A percentile compares a stretch with the other conserved stretches of the same genome.
These are phyloP conservation scores for Erodium maritimum DNA, from an alignment of 345 rosid species.

Conservation along the genomic window DNA sequence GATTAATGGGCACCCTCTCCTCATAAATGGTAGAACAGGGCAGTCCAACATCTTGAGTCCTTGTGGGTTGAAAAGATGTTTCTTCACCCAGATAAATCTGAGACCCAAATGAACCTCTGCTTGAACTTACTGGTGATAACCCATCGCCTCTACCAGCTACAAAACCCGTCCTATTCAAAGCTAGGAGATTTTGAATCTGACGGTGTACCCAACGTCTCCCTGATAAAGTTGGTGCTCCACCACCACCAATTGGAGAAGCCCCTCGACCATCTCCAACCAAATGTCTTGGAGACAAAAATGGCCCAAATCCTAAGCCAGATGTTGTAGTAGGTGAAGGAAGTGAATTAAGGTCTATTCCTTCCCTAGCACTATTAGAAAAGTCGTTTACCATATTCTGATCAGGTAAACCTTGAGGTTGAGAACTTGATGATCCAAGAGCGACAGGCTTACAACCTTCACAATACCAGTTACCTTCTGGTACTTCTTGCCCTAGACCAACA, in stretches of 20 bases:
- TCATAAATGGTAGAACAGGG: slow-evolving; percentile 21
- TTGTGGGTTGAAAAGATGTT: slow-evolving; percentile 25
- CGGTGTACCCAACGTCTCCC: slow-evolving; percentile 79
- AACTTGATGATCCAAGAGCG: slow-evolving; percentile 64
- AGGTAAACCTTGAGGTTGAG: slow-evolving; percentile 39
- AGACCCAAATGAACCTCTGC: slow-evolving; percentile 24
- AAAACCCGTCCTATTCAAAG: slow-evolving; percentile 33
- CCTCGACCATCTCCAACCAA: slow-evolving; percentile 34
- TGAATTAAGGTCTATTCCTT: slow-evolving; percentile 33
- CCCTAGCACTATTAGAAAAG: slow-evolving; percentile 36
- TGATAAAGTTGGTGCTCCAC: slow-evolving; percentile 66
- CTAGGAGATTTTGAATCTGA: slow-evolving; percentile 61
- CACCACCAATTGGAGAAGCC: slow-evolving; percentile 53
- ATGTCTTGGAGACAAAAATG: slow-evolving; percentile 59
- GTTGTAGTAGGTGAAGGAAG: slow-evolving; percentile 43
- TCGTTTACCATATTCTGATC: slow-evolving; percentile 37
- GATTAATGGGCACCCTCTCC: slow-evolving; percentile 29
- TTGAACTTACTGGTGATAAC: slow-evolving; percentile 26
- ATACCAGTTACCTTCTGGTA: slow-evolving; percentile 98
- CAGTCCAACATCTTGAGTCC: slow-evolving; percentile 24
- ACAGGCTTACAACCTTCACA: slow-evolving; percentile 87
- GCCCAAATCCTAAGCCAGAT: slow-evolving; percentile 32
- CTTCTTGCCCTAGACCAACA: slow-evolving; percentile 89
- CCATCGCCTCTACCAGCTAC: slow-evolving; percentile 39
- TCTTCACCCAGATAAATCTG: slow-evolving; percentile 28